Evolutionary conservation across 2,329 filamentous ascomycete species (phyloP), one percentile per base, ranked within the genome.

Genomic region (Aspergillus quadricinctus): DNA sequence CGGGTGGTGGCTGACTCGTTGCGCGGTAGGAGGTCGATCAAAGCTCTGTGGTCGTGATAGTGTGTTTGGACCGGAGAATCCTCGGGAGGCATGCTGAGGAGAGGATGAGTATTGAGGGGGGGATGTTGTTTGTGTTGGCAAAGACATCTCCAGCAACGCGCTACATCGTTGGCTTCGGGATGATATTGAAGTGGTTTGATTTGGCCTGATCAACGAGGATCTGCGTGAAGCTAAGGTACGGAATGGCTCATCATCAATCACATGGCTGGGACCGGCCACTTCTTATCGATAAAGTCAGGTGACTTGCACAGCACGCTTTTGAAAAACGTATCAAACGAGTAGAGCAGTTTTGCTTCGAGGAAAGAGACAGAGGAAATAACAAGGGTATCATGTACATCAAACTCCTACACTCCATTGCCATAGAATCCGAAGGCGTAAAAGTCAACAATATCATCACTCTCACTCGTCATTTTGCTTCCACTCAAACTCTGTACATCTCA

Each of bases 401-500:
- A 52, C 51, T 31, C 53, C 25, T 35, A 51, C 46, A 56, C 59
- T 57, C 40, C 29, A 23, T n/a, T 31, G 14, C 31, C 31, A 17
- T 7, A 37, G 14, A 43, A 40, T 11, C 4, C 23, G 11, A 10
- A 19, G 37, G 8, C 10, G 4, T 29, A 11, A 46, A 21, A 4
- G n/a, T n/a, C 17, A 17, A 52, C 3, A 53, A 31, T 21, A 27
- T 40, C 41, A 17, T 52, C 17, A 17, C 7, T 1, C 5, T 64
- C 59, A 69, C 56, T 75, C 70, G 14, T 71, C 74, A 31, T 69
- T 72, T 62, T 78, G 73, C 58, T 80, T 80, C 79, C 78, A 81
- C 66, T 81, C 79, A 57, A 82, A 82, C 71, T 81, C 80, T 82
- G 64, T 23, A 43, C 8, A 21, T 11, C 54, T 27, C 14, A 49